A percentile compares a stretch with the other conserved stretches of the same genome.
Conservation (phyloP, 345 rosid species). For the Gossypium australe region DNA sequence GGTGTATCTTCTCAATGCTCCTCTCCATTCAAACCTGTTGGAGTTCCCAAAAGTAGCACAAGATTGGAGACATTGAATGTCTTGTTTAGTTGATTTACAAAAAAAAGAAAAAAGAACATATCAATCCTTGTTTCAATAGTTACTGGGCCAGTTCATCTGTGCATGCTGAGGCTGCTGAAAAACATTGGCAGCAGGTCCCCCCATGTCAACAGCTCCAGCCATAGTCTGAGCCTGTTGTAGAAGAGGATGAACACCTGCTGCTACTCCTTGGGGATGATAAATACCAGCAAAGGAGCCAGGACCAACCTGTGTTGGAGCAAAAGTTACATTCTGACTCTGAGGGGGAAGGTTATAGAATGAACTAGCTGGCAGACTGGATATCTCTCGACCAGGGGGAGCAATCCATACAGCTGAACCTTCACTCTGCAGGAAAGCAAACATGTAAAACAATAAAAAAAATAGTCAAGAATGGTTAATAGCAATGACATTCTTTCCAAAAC, state of each 20-base stretch:
- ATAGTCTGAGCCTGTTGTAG: constrained; percentile 71
- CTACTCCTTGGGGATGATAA: constrained; percentile 75
- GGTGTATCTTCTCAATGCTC: constrained; percentile 25
- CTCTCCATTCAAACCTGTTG: constrained; percentile 32
- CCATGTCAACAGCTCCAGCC: constrained; percentile 70
- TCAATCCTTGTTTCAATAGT: constrained; percentile 50
- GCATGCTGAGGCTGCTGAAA: constrained; percentile 93
- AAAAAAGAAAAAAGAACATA: constrained; percentile 20
- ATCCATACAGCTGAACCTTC: constrained; percentile 88
- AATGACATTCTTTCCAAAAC: neutral
- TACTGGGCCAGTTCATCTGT: constrained; percentile 86
- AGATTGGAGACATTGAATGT: constrained; percentile 31
- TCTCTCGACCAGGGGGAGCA: constrained; percentile 70
- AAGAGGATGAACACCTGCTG: constrained; percentile 64
- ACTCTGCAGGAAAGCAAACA: constrained; percentile 47
- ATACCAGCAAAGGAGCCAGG: constrained; percentile 60
- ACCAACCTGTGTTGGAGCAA: constrained; percentile 66
- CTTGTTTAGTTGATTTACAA: constrained; percentile 30
- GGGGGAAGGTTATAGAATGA: constrained; percentile 80
- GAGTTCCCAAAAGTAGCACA: constrained; percentile 38
- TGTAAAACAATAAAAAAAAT: constrained; percentile 7
- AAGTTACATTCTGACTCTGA: constrained; percentile 80
- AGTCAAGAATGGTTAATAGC: neutral
- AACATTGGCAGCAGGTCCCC: constrained; percentile 58
- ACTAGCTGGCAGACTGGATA: constrained; percentile 58